Base-by-base conservation (phyloP, 192 early-diverging fungal species). In the Coemansia sp. region DNA sequence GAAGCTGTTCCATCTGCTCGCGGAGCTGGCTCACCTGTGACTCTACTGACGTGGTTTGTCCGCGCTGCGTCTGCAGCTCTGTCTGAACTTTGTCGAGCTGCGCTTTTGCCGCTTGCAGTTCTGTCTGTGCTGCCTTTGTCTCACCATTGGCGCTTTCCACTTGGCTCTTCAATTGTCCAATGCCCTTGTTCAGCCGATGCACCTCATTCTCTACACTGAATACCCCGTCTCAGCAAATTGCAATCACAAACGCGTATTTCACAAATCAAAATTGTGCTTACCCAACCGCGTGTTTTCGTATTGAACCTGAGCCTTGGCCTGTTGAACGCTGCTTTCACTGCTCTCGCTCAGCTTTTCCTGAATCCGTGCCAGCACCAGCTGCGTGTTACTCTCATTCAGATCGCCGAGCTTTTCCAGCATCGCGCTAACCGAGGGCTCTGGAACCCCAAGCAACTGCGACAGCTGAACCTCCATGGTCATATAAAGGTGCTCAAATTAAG, bases 231-330 rank as follows among this genome's bases (percentile, higher is more conserved):
- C 6, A 31, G 31, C 31, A 31, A 31, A 31, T 31, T 31, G 31
- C 31, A 31, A 31, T 6, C 31, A 52, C 57, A 83, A 60, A 36
- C 69, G 64, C 46, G 68, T 57, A 36, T 67, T 71, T 28, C 68
- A 50, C 26, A 62, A 64, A 17, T 65, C 2, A 42, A 58, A 76
- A 73, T 47, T 70, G 70, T 62, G 15, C 77, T 66, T 79, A 79
- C 77, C 77, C 34, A 79, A 58, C 37, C 77, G 71, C 23, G 77
- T 59, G 62, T 80, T 80, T 7, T 80, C 77, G 26, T 69, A 80
- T 64, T 74, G 68, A 34, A 80, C 54, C 54, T 69, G 71, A 2
- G 77, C 77, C 34, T 74, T 80, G 6, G 36, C 60, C 22, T 57
- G 53, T 25, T 74, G 64, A 1, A 53, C 40, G 21, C 57, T 63